phyloP scores from a whole-genome alignment of 2,329 filamentous ascomycete species.

The Neurospora crassa region DNA sequence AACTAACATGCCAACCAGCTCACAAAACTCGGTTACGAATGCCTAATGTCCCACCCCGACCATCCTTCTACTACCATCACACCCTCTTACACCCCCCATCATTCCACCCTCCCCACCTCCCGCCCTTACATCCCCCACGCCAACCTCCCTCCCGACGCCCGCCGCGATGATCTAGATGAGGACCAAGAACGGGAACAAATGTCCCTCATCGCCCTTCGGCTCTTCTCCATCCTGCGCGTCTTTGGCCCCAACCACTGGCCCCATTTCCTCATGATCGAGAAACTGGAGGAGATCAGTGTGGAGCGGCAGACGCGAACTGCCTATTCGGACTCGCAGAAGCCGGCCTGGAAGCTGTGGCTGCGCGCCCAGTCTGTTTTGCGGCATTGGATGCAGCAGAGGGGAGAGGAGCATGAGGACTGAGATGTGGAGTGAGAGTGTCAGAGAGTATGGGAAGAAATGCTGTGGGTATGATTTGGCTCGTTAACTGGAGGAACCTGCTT shows the following conservation, averaged over 20 bases:
- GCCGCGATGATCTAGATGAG: background rate
- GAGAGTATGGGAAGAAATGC: background rate
- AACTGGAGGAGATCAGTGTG: background rate
- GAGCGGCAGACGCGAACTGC: background rate
- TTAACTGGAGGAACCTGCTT: background rate
- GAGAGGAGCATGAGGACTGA: background rate
- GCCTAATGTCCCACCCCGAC: background rate
- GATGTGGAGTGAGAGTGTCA: background rate
- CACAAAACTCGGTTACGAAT: background rate
- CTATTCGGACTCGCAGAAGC: background rate
- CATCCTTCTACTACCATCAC: background rate
- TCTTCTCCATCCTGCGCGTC: slow-evolving; percentile 6
- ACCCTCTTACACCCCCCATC: background rate
- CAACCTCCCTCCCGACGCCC: background rate
- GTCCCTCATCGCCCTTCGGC: slow-evolving; percentile 1
- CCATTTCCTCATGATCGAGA: background rate
- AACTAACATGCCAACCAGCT: background rate
- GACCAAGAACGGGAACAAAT: background rate
- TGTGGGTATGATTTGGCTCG: background rate
- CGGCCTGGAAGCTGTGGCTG: background rate
- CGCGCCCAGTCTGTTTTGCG: background rate
- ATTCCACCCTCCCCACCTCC: background rate
- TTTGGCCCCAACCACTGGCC: slow-evolving; percentile 13
- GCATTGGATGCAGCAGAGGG: background rate
- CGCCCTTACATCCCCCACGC: background rate